Conservation (phyloP, 2,329 filamentous ascomycete genomes). For the Trichoderma endophyticum region DNA sequence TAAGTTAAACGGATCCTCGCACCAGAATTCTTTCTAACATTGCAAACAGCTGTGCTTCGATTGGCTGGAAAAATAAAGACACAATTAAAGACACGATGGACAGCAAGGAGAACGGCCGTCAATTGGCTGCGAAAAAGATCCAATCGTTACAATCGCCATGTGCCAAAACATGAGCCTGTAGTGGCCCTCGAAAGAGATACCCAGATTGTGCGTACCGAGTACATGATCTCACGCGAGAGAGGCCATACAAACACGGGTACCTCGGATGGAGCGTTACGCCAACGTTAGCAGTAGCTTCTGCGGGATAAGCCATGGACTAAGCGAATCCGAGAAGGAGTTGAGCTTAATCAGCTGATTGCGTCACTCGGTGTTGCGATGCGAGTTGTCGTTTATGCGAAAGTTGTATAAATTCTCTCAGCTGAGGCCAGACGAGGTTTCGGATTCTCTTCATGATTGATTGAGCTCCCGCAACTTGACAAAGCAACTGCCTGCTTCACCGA, state of each 20-base stretch:
- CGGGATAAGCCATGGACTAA: not conserved
- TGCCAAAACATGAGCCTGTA: not conserved
- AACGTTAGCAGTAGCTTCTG: not conserved
- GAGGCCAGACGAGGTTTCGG: not conserved
- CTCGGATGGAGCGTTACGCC: not conserved
- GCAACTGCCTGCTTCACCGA: fast-evolving
- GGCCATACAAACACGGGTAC: not conserved
- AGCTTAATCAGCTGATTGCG: constrained; percentile 10
- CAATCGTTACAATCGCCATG: not conserved
- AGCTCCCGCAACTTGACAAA: not conserved
- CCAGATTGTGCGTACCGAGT: not conserved
- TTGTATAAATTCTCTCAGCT: not conserved
- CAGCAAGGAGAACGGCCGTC: not conserved
- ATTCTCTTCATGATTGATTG: not conserved
- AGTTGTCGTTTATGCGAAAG: not conserved
- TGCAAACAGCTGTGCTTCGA: not conserved
- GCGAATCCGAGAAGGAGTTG: not conserved
- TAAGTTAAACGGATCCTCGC: not conserved
- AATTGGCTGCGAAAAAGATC: not conserved
- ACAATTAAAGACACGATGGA: not conserved
- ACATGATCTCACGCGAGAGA: not conserved
- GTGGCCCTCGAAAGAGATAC: not conserved
- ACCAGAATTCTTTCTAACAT: not conserved
- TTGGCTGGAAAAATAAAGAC: not conserved
- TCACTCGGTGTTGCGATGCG: not conserved